Percentiles rank a stretch among this genome's conserved stretches.
phyloP scores from a whole-genome alignment of 306 rosid species.

The Dalbergia cochinchinensis region DNA sequence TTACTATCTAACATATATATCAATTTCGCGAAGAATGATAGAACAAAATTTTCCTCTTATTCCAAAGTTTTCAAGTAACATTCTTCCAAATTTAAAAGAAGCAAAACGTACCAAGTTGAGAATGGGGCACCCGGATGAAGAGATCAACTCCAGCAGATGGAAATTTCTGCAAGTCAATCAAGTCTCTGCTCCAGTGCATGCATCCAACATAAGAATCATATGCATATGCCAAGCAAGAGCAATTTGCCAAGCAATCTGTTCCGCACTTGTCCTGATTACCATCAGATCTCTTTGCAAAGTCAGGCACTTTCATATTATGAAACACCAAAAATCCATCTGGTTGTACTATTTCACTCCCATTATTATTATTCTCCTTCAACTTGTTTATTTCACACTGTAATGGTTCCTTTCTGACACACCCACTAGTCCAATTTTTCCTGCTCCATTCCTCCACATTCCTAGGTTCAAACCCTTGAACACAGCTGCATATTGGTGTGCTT shows the following conservation, averaged over 20 bases:
- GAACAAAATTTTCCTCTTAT: too few species aligned
- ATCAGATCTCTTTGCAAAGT: conserved; percentile 33
- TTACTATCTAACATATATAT: too few species aligned
- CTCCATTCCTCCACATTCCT: conserved; percentile 51
- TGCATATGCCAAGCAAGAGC: conserved; percentile 53
- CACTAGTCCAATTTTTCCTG: conserved; percentile 31
- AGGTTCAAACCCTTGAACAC: conserved; percentile 56
- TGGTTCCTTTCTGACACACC: conserved; percentile 40
- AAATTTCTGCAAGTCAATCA: conserved; percentile 51
- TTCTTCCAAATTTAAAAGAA: not conserved
- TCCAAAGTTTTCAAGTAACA: too few species aligned
- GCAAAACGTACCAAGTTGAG: conserved; percentile 37
- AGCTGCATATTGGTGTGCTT: conserved; percentile 46
- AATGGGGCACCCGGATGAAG: conserved; percentile 41
- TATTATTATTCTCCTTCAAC: conserved; percentile 4
- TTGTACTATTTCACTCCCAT: not conserved
- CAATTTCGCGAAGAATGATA: too few species aligned
- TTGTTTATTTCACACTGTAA: conserved; percentile 28
- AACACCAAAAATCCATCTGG: conserved; percentile 40
- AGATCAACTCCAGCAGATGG: conserved; percentile 48
- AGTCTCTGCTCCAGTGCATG: conserved; percentile 21
- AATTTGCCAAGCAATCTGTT: conserved; percentile 40
- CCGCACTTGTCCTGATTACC: conserved; percentile 29
- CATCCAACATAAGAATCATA: conserved; percentile 45
- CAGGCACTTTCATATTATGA: conserved; percentile 48